A percentile compares a stretch with the other conserved stretches of the same genome.
Evolutionary conservation across 2,329 filamentous ascomycete genomes (phyloP).

Genomic region (Dryadomyces quercivorus): DNA sequence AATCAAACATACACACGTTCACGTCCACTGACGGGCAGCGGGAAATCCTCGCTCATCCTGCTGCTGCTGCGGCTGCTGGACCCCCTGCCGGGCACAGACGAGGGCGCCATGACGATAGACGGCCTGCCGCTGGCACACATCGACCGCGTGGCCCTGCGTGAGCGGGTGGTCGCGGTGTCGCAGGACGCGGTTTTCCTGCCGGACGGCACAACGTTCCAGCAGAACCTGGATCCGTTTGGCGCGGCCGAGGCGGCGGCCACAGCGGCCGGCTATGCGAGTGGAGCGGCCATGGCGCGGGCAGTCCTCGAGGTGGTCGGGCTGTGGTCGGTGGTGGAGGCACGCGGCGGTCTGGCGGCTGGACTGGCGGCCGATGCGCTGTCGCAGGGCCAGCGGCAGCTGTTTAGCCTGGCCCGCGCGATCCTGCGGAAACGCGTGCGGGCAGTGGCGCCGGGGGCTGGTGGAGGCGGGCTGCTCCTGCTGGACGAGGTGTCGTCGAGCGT

Average conservation of each 20-base stretch:
- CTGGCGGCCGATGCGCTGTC: constrained; percentile 38
- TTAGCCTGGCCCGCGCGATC: constrained; percentile 48
- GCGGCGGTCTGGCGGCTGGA: constrained; percentile 14
- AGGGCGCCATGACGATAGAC: constrained; percentile 29
- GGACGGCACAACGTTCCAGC: constrained; percentile 20
- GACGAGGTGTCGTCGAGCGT: constrained; percentile 31
- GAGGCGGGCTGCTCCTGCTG: constrained; percentile 20
- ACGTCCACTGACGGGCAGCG: constrained; percentile 17
- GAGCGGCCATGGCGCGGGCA: constrained; percentile 18
- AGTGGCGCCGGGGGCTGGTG: background rate
- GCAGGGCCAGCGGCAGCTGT: constrained; percentile 51
- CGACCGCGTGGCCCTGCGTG: constrained; percentile 28
- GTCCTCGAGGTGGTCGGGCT: constrained; percentile 25
- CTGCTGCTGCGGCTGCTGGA: constrained; percentile 29
- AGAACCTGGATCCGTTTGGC: constrained; percentile 30
- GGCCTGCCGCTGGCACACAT: constrained; percentile 23
- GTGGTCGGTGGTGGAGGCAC: constrained; percentile 16
- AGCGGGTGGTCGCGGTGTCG: constrained; percentile 36
- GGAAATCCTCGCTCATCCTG: constrained; percentile 31
- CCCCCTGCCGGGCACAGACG: constrained; percentile 26
- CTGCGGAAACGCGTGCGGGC: constrained; percentile 23
- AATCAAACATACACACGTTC: no score
- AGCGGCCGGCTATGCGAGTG: constrained; percentile 4
- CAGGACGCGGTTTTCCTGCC: constrained; percentile 42
- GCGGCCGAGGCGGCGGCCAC: constrained; percentile 11